Evolutionary conservation across 257 asterid species (phyloP).

Genomic region (Rubia yunnanensis): DNA sequence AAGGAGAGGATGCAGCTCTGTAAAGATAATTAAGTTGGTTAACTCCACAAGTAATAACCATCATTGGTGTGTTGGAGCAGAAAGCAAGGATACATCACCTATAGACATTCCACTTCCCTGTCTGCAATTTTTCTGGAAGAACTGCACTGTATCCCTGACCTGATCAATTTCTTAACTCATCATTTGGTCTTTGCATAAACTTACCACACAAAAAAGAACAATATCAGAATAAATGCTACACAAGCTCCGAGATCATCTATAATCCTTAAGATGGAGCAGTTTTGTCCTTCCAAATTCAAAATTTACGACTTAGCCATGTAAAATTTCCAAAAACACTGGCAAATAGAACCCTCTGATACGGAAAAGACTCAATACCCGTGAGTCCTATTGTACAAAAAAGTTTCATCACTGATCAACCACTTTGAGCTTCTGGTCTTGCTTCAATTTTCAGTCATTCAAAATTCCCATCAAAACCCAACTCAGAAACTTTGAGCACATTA

Average conservation of each 20-base stretch:
- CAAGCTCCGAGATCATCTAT: neutral
- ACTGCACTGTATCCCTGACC: conserved; percentile 73
- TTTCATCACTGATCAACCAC: neutral
- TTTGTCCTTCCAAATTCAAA: neutral
- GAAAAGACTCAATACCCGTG: neutral
- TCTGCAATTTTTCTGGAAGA: conserved; percentile 87
- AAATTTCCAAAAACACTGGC: neutral
- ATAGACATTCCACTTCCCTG: conserved; percentile 95
- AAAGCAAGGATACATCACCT: conserved; percentile 41
- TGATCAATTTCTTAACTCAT: conserved; percentile 26
- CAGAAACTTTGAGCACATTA: neutral
- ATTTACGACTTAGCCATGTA: neutral
- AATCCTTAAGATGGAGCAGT: neutral
- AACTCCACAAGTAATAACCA: neutral
- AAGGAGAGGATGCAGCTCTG: conserved; percentile 75
- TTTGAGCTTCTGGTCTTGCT: neutral
- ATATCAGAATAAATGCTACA: neutral
- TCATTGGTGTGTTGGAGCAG: neutral
- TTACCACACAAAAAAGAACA: neutral
- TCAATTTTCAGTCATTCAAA: neutral
- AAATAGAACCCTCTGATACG: neutral
- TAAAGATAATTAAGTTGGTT: conserved; percentile 15
- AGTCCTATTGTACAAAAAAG: neutral
- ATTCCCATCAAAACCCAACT: neutral
- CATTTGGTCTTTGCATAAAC: conserved; percentile 6